A percentile compares a stretch with the other conserved stretches of the same genome.
Conservation (phyloP, 345 rosid genomes). For the Adansonia digitata region DNA sequence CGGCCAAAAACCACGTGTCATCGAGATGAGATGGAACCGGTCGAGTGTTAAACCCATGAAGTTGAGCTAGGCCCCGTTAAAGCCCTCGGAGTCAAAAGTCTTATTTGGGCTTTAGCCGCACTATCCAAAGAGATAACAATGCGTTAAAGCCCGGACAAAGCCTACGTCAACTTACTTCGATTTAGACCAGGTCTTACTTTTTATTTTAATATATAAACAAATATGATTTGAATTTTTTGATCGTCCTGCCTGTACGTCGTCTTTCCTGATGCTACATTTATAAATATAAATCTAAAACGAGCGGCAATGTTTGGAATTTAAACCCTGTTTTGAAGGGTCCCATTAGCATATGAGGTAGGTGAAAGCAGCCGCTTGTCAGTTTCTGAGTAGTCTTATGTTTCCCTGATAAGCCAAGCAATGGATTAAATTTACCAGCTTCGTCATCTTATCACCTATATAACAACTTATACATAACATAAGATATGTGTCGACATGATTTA, state of each 20-base stretch:
- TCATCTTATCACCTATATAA: background rate
- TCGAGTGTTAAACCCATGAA: no score
- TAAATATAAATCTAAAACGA: no score
- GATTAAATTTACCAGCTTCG: background rate
- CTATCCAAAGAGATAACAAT: background rate
- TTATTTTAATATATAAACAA: no score
- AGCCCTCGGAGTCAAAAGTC: background rate
- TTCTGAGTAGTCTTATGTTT: background rate
- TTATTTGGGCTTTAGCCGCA: background rate
- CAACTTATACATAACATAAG: background rate
- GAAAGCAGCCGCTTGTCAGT: background rate
- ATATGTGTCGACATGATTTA: conserved; percentile 5
- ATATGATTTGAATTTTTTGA: no score
- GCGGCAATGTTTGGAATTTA: no score
- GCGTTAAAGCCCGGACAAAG: background rate
- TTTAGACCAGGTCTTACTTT: no score
- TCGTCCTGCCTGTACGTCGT: no score
- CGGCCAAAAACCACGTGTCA: background rate
- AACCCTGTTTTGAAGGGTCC: background rate
- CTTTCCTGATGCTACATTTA: background rate
- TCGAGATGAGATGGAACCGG: no score
- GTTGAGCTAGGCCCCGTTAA: no score
- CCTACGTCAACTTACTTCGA: background rate
- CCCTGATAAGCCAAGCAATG: background rate
- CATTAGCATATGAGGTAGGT: background rate